Conservation (phyloP, 768 basidiomycete species). For the Auriscalpium microsporum region DNA sequence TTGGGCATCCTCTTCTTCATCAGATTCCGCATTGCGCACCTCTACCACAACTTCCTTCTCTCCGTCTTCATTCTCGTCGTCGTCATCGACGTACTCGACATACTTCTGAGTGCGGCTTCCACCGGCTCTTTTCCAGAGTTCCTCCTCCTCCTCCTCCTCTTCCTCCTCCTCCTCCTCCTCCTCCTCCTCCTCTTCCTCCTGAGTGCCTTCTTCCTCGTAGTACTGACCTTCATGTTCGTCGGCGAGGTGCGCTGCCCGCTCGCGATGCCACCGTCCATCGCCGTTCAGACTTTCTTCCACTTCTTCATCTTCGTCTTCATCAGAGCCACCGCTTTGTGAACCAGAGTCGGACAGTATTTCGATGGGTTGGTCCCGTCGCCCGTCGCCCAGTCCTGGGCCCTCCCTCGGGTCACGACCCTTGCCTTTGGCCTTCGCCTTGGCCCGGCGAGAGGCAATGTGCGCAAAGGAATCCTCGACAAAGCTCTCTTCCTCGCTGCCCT, state of each 20-base stretch:
- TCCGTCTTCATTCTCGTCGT: conserved; percentile 35
- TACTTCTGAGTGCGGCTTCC: not conserved
- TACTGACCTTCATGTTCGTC: conserved; percentile 10
- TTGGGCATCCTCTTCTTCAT: conserved; percentile 4
- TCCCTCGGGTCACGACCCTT: conserved; percentile 55
- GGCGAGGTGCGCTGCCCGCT: not conserved
- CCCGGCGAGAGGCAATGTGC: conserved; percentile 38
- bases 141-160: conserved; percentile 30
- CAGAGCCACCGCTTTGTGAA: conserved; percentile 16
- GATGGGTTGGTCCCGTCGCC: conserved; percentile 32
- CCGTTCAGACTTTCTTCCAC: conserved; percentile 26
- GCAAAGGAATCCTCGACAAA: conserved; percentile 47
- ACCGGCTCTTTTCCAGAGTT: conserved; percentile 23
- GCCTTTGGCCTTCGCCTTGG: conserved; percentile 40
- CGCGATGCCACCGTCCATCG: conserved; percentile 13
- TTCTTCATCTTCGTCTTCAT: conserved; percentile 19
- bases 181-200: conserved; percentile 5
- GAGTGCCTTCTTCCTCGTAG: conserved; percentile 6
- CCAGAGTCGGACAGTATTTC: conserved; percentile 33
- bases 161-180: conserved; percentile 15
- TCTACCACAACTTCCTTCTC: conserved; percentile 30
- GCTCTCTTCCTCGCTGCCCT: conserved; percentile 18
- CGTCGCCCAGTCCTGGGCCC: conserved; percentile 41
- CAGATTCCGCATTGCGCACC: conserved; percentile 12
- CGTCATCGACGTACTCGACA: not conserved